phyloP scores from a whole-genome alignment of 2,329 filamentous ascomycete genomes.

The Capronia coronata region DNA sequence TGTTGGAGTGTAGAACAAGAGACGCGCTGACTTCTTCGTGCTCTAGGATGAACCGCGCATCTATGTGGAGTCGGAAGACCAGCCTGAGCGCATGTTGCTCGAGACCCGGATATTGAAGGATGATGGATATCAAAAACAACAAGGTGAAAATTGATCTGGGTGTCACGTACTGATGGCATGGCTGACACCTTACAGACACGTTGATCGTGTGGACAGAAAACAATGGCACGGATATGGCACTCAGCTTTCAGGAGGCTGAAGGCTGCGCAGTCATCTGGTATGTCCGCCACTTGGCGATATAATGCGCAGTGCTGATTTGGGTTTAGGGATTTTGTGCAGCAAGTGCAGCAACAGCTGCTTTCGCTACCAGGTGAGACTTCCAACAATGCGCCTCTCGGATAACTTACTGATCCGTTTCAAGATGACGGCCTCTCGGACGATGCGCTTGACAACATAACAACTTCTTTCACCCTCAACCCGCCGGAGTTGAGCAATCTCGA shows the following conservation, averaged over 20 bases:
- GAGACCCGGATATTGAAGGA: slow-evolving; percentile 88
- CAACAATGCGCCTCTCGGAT: not conserved
- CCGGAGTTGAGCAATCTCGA: slow-evolving; percentile 74
- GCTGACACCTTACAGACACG: slow-evolving; percentile 59
- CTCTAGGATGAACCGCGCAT: slow-evolving; percentile 75
- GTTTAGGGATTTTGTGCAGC: slow-evolving; percentile 79
- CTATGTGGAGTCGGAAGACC: slow-evolving; percentile 86
- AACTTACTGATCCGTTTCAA: slow-evolving; percentile 31
- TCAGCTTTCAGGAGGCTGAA: slow-evolving; percentile 96
- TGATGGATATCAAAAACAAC: slow-evolving; percentile 96
- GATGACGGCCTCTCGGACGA: slow-evolving; percentile 90
- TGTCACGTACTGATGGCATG: slow-evolving; percentile 19
- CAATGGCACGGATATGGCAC: slow-evolving; percentile 88
- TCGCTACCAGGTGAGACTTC: slow-evolving; percentile 44
- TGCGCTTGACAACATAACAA: slow-evolving; percentile 62
- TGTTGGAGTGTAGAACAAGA: not conserved
- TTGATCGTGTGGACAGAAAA: slow-evolving; percentile 97
- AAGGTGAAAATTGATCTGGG: slow-evolving; percentile 52
- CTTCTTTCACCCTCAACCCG: slow-evolving; percentile 65
- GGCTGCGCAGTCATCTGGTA: slow-evolving; percentile 91
- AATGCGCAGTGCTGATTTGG: slow-evolving; percentile 13
- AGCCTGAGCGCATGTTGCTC: slow-evolving; percentile 72
- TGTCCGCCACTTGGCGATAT: slow-evolving; percentile 29
- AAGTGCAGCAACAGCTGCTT: slow-evolving; percentile 70
- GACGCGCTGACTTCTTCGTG: slow-evolving; percentile 9